Base-by-base conservation (phyloP, 345 rosid species). In the Sisymbrium altissimum region DNA sequence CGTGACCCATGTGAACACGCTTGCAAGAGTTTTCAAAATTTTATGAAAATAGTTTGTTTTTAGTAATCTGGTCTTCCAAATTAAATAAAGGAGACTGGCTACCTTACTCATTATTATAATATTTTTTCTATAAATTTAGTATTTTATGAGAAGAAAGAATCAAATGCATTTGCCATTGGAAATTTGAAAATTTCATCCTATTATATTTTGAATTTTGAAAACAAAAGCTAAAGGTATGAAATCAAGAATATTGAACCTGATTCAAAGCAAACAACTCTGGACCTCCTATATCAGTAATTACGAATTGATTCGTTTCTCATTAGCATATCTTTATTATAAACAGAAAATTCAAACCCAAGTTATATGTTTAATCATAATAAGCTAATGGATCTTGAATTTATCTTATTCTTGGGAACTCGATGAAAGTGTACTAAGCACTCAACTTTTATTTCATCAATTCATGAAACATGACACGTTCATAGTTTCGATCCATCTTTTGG, bases 1-100 rank as follows among this genome's bases (percentile, higher is more conserved):
- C 62, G 62, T 74, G 62, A 58, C 73, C 14, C 55, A 74, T 68
- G 70, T 54, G 74, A 62, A 69, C 79, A 69, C 68, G 50, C 30
- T 38, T 74, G 12, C 13, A 38, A 33, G 43, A 41, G 19, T 59
- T 10, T 68, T 57, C 60, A 56, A 36, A 38, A 0, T 57, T 35
- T 6, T 41, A 2, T 5, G 6, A 36, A 39, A 30, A 68, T 52
- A 5, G n/a, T 36, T 33, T 10, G 13, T 30, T 50, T 39, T 49
- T 3, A 3, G 30, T n/a, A 29, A 59, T 32, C 2, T 50, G 25
- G 57, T 75, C 70, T 61, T 53, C 64, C 4, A n/a, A n/a, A n/a
- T n/a, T n/a, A 45, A 9, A 43, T 41, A 60, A 39, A 19, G 43
- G 9, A 66, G 59, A 46, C 59, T 45, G 18, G 11, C 19, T 17